Evolutionary conservation across 768 basidiomycete species (phyloP).

Genomic region (Filobasidium wieringae): DNA sequence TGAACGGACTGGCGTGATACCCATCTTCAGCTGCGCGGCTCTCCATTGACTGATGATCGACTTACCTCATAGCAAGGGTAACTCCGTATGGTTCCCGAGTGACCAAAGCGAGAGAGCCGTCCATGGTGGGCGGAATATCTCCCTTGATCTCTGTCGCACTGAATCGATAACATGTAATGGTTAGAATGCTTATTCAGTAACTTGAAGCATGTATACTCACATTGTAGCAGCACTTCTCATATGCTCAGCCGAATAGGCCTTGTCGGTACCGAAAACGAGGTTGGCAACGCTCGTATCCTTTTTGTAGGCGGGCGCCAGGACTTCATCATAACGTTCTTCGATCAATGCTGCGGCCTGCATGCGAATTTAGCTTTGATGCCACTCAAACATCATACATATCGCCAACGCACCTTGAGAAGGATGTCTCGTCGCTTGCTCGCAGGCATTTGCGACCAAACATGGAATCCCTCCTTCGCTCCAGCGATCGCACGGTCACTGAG

Average conservation of each 20-base stretch:
- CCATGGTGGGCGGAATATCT: slow-evolving; percentile 22
- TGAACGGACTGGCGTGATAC: slow-evolving; percentile 1
- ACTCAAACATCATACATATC: neutral
- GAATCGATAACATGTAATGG: neutral
- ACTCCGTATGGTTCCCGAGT: slow-evolving; percentile 30
- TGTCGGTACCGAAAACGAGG: neutral
- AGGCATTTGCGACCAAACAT: slow-evolving; percentile 2
- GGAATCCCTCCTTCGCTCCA: slow-evolving; percentile 2
- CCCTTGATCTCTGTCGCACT: slow-evolving; percentile 14
- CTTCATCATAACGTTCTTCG: neutral
- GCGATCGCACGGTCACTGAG: neutral
- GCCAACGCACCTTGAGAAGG: slow-evolving; percentile 2
- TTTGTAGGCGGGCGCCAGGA: slow-evolving; percentile 1
- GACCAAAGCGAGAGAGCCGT: slow-evolving; percentile 16
- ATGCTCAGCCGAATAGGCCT: neutral
- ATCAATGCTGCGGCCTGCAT: neutral
- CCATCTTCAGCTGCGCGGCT: neutral
- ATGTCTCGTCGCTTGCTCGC: slow-evolving; percentile 9
- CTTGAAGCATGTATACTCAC: neutral
- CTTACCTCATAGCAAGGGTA: slow-evolving; percentile 19
- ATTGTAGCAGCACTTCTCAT: slow-evolving; percentile 7
- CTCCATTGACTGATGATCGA: neutral
- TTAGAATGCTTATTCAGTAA: neutral
- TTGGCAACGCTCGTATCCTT: slow-evolving; percentile 5
- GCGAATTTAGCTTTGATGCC: no score